Base-by-base conservation (phyloP, 2,329 filamentous ascomycete genomes). In the Pseudogymnoascus sp. region DNA sequence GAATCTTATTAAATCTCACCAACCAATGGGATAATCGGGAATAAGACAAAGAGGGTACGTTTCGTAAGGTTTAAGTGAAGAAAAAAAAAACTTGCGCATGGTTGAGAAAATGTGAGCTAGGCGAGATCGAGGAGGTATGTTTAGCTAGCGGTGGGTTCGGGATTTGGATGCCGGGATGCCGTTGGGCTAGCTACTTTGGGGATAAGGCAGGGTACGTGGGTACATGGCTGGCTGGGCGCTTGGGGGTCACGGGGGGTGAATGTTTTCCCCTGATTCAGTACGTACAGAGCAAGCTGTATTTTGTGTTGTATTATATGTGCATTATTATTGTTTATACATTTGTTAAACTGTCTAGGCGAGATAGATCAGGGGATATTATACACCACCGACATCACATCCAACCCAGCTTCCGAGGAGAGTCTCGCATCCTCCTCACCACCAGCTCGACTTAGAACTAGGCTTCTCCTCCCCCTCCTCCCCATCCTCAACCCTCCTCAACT, bases 401-500 rank as follows among this genome's bases (percentile, higher is more conserved):
- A n/a, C n/a, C n/a, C n/a, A n/a, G n/a, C n/a, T n/a, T n/a, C n/a
- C n/a, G n/a, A n/a, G n/a, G n/a, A n/a, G n/a, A n/a, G n/a, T n/a
- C n/a, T n/a, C n/a, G n/a, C n/a, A n/a, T n/a, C n/a, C n/a, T n/a
- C n/a, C n/a, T n/a, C n/a, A n/a, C 42, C 42, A 47, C 40, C 40
- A 47, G 2, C 42, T 7, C 18, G 1, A 5, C 21, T 23, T 45
- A 7, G 10, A 3, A 5, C 5, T n/a, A 12, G 4, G 3, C 40
- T 45, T 23, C 40, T 26, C 16, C 2, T 42, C 59, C 11, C 11
- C 18, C 59, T 10, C 14, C 21, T 29, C 23, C 18, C 2, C 42
- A 6, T 59, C 45, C 54, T 21, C 54, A 18, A 4, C 37, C 29
- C 69, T 72, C 65, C 68, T 72, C 65, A 88, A 71, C 73, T 87